Base-by-base conservation (phyloP, 164 flowering plant species). In the Macadamia integrifolia region DNA sequence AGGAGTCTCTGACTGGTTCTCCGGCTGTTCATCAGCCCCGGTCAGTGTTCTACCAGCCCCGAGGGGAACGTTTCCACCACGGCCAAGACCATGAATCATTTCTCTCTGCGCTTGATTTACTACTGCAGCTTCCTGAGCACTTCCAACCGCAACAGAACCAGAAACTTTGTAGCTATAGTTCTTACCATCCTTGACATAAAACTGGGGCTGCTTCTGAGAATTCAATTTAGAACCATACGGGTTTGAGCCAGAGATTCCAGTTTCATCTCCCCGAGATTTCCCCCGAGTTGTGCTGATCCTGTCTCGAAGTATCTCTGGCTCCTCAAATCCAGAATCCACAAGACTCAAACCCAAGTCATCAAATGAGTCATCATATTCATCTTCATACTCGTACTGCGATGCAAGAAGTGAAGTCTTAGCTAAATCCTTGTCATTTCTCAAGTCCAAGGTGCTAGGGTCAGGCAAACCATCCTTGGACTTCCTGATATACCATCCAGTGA, bases 361-460 rank as follows among this genome's bases (percentile, higher is more conserved):
- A 76, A 90, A 90, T 14, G 97, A 95, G 68, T 95, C 99, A 71
- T 95, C 99, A 75, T 95, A 95, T 74, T 95, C 99, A 68, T 95
- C 99, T 72, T 95, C 98, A 68, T 95, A 95, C 74, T 94, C 98
- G 8, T 79, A 87, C 62, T 87, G 93, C 40, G 90, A 80, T 62
- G 77, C 66, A 15, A 91, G 76, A 52, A 84, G 84, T 10, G 81
- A 81, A 63, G 80, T 77, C 64, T 67, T 88, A 9, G 69, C 78
- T n/a, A 65, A 23, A 67, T 85, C 83, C 30, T 75, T 67, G 18
- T 75, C 79, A 59, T 77, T 77, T 73, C 73, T 84, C 11, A 70
- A 71, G 73, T 88, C 85, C 48, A 88, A 79, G 63, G 78, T 72
- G 28, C 63, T 63, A 9, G 71, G 28, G 58, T 79, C 75, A 3